Evolutionary conservation across 1,139 yeast genomes (phyloP).

Genomic region (Arxiozyma bovina): DNA sequence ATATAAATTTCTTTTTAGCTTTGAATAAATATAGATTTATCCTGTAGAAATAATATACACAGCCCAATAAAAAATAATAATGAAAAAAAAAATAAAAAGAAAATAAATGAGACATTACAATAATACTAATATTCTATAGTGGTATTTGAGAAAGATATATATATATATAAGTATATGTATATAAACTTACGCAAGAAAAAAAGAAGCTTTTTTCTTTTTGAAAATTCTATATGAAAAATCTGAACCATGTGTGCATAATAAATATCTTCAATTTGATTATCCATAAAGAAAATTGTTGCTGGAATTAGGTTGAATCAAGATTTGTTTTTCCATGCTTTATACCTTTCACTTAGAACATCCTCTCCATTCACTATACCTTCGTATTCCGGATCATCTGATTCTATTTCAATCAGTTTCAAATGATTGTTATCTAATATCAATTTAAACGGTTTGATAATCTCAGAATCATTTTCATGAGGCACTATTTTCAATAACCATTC

Average conservation of each 20-base stretch:
- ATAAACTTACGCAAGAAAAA: no score
- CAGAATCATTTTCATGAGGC: conserved; percentile 37
- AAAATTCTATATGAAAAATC: neutral
- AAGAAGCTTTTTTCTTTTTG: no score
- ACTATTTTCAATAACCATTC: conserved; percentile 62
- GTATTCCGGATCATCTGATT: conserved; percentile 32
- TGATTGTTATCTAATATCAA: conserved; percentile 37
- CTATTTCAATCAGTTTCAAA: conserved; percentile 36
- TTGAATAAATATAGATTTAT: conserved; percentile 25
- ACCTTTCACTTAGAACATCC: conserved; percentile 43
- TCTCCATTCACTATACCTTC: conserved; percentile 31
- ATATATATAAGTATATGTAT: no score
- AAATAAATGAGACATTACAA: no score
- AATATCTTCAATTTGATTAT: no score
- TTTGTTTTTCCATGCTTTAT: conserved; percentile 44
- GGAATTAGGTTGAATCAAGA: neutral
- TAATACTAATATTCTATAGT: neutral
- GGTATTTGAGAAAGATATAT: neutral
- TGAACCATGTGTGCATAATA: neutral
- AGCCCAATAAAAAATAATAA: no score
- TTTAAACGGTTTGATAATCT: conserved; percentile 38
- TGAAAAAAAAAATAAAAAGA: no score
- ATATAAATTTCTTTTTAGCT: conserved; percentile 23
- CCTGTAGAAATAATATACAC: conserved; percentile 8
- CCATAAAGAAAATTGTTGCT: neutral